Evolutionary conservation across 2,329 filamentous ascomycete genomes (phyloP), one percentile per base, ranked within the genome.

Genomic region (Huntiella decipiens): DNA sequence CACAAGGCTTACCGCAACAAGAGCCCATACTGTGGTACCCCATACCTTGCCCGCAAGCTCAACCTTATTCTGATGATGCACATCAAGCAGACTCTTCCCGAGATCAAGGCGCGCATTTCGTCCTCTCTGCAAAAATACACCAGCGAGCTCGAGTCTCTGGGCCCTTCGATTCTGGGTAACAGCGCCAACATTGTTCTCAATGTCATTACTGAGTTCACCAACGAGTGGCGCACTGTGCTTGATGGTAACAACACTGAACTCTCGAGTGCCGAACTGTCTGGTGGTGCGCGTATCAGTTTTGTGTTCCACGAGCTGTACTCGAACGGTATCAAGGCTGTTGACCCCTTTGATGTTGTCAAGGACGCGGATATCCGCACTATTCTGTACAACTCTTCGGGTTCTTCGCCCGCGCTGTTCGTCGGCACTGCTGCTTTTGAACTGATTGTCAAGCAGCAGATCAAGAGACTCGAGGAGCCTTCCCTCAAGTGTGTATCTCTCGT

Each of bases 61-160:
- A 98, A 98, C 65, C 71, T 98, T 57, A 96, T 98, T 58, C 73
- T 98, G 55, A 96, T 98, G 88, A 98, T 98, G 91, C 91, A 98
- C 68, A 98, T 98, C 70, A 98, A 98, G 66, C 88, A 98, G 67
- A 98, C 91, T 1, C 74, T 98, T 11, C 91, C 91, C 36, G 91
- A 98, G 59, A 98, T 98, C 70, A 98, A 98, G 67, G 85, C 83
- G 11, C 82, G 92, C 52, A 98, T 98, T 55, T 75, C 82, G n/a
- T 82, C 83, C 54, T 95, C 88, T 11, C 69, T 98, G 50, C 80
- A 87, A 59, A 98, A 98, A 61, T 98, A 98, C 63, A 70, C 74
- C 3, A 64, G 76, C 37, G 91, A 98, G 62, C 72, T 98, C 16
- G 68, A 75, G 47, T 77, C 79, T 51, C 71, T 98, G 10, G 91